Percentiles rank a stretch among this genome's conserved stretches.
These are phyloP conservation scores for Amoebophrya sp. DNA, from an alignment of 169 alveolate genomes.

Conservation along the genomic window DNA sequence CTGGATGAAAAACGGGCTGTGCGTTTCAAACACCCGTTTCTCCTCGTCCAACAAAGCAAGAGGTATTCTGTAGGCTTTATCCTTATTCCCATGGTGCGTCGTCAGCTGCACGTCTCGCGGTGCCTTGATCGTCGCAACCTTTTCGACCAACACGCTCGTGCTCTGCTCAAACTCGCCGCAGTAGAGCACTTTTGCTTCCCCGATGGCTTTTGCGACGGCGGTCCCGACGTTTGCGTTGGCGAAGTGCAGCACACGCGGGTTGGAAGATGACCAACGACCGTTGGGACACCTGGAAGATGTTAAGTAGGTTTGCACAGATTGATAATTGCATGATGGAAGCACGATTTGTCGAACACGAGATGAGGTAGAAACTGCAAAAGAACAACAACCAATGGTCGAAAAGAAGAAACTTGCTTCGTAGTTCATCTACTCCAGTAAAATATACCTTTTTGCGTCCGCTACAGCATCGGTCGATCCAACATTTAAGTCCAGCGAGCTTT, in stretches of 20 bases:
- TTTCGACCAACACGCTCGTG: neutral
- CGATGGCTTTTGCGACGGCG: neutral
- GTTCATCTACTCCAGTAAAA: too few species aligned
- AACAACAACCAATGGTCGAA: too few species aligned
- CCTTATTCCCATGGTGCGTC: neutral
- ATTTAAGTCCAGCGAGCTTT: neutral
- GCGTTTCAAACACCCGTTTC: neutral
- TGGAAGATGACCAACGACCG: neutral
- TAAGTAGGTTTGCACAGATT: neutral
- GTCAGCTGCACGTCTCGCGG: neutral
- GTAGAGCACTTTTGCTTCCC: neutral
- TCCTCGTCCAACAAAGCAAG: neutral
- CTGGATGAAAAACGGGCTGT: neutral
- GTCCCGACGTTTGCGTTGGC: neutral
- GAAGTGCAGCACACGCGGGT: neutral
- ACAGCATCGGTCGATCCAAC: neutral
- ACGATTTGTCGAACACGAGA: too few species aligned
- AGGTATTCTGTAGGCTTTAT: neutral
- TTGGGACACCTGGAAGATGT: neutral
- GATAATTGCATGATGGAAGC: too few species aligned
- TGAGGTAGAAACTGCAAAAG: too few species aligned
- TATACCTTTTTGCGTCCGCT: neutral
- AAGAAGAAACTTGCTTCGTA: too few species aligned
- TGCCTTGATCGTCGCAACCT: neutral
- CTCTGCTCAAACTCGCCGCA: conserved; percentile 12